Evolutionary conservation across 2,329 filamentous ascomycete genomes (phyloP), one percentile per base, ranked within the genome.

Genomic region (Venturia aucupariae): DNA sequence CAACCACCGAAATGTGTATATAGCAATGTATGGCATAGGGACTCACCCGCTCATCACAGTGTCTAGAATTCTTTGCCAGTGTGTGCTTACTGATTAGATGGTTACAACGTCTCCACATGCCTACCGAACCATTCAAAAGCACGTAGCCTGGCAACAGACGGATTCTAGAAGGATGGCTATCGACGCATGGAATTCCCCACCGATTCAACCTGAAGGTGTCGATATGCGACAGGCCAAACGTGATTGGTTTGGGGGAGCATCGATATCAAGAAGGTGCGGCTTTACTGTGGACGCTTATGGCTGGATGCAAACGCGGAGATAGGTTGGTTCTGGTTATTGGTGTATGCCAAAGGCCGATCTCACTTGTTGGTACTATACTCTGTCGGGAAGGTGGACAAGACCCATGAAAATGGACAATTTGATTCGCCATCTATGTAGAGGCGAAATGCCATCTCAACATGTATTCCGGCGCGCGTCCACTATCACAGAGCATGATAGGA

Each of bases 81-180:
- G 27, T 19, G 15, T 30, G 27, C 51, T 57, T n/a, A 35, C 51
- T 35, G 51, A 57, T 57, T 32, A 57, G 51, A 35, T 57, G 51
- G 51, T 35, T 57, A 35, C 51, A 57, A 57, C 51, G 46, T 51
- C 22, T 27, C 24, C 5, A 2, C 51, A 32, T 57, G 51, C 35
- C 51, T n/a, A n/a, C 19, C 51, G 30, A 35, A 57, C 51, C 11
- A 54, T 7, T 6, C 22, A 13, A 51, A n/a, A 22, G 27, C 46
- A 51, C 22, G 46, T 22, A 35, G 27, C 30, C 5, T 35, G 27
- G n/a, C 4, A 4, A n/a, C 51, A 57, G 51, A 57, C 27, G 24
- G 51, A 19, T 57, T 57, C 51, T 35, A 57, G 51, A 57, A 57
- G 27, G 19, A 32, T 32, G 15, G 51, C 51, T n/a, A 57, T 57